Evolutionary conservation across 1,284 basidiomycete species (phyloP).

Genomic region (Pyrrhoderma noxium): DNA sequence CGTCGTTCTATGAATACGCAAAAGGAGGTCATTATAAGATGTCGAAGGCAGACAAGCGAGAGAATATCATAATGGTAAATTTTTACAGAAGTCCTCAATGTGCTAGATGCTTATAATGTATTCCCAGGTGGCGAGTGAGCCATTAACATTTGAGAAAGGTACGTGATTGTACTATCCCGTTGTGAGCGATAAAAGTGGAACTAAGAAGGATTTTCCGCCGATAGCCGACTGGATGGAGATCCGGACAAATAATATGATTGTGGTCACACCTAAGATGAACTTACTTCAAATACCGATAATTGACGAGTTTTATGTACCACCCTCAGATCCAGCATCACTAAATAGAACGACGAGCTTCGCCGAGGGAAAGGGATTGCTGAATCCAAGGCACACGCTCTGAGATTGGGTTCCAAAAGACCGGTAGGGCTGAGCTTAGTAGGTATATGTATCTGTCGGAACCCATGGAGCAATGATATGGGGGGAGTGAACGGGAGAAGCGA

Average conservation of each 20-base stretch:
- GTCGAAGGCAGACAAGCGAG: slow-evolving; percentile 93
- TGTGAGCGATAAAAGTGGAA: slow-evolving; percentile 7
- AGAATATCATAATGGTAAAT: slow-evolving; percentile 83
- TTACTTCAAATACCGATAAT: slow-evolving; percentile 89
- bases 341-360: slow-evolving; percentile 65
- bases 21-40: slow-evolving; percentile 88
- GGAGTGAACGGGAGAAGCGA: no score
- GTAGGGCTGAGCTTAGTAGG: neutral
- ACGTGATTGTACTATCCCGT: slow-evolving; percentile 19
- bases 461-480: no score
- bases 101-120: slow-evolving; percentile 1
- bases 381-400: slow-evolving; percentile 30
- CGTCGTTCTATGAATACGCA: slow-evolving; percentile 87
- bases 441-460: neutral
- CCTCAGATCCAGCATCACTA: slow-evolving; percentile 62
- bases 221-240: slow-evolving; percentile 97
- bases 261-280: slow-evolving; percentile 92
- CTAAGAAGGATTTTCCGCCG: neutral
- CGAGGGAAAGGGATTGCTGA: slow-evolving; percentile 64
- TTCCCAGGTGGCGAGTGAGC: slow-evolving; percentile 76
- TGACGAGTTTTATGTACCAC: slow-evolving; percentile 83
- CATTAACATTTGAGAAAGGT: slow-evolving; percentile 92
- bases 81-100: neutral
- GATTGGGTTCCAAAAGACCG: neutral
- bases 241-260: slow-evolving; percentile 87